A percentile compares a stretch with the other conserved stretches of the same genome.
phyloP scores from a whole-genome alignment of 805 yeast genomes.

The Kregervanrija fluxuum region DNA sequence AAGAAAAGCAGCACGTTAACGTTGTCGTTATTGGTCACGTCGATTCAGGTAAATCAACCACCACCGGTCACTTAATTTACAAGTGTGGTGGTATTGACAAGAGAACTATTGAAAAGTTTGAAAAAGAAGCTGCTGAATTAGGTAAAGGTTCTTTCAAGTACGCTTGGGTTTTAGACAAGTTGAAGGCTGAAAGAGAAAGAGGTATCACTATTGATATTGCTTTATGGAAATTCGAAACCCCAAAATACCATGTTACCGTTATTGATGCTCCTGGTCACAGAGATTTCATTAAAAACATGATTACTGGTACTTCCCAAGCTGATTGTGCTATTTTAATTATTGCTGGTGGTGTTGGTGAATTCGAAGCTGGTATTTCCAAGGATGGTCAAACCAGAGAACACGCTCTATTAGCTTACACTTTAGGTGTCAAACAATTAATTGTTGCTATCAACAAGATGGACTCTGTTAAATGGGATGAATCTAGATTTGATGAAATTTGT shows the following conservation, averaged over 20 bases:
- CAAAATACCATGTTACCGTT: slow-evolving; percentile 80
- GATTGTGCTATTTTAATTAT: slow-evolving; percentile 84
- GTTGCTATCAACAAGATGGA: slow-evolving; percentile 93
- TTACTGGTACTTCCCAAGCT: slow-evolving; percentile 89
- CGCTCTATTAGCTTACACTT: slow-evolving; percentile 81
- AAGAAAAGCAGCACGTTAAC: slow-evolving; percentile 65
- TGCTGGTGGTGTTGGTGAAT: slow-evolving; percentile 88
- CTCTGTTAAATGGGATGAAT: slow-evolving; percentile 79
- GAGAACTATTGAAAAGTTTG: slow-evolving; percentile 96
- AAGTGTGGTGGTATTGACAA: slow-evolving; percentile 99
- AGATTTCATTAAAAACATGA: slow-evolving; percentile 93
- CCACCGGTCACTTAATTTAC: slow-evolving; percentile 97
- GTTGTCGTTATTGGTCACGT: slow-evolving; percentile 99
- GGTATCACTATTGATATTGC: slow-evolving; percentile 94
- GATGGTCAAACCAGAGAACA: slow-evolving; percentile 94
- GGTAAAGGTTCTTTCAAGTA: slow-evolving; percentile 95
- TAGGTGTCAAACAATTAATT: slow-evolving; percentile 78
- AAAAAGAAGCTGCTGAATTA: slow-evolving; percentile 93
- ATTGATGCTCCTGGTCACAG: slow-evolving; percentile 95
- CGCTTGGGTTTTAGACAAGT: slow-evolving; percentile 94
- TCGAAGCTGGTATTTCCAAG: slow-evolving; percentile 90
- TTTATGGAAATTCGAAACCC: slow-evolving; percentile 87
- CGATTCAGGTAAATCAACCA: slow-evolving; percentile 97
- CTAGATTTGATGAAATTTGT: slow-evolving; percentile 68
- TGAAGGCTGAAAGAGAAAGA: slow-evolving; percentile 92